Conservation (phyloP, 192 early-diverging fungal species). For the Dispira simplex region DNA sequence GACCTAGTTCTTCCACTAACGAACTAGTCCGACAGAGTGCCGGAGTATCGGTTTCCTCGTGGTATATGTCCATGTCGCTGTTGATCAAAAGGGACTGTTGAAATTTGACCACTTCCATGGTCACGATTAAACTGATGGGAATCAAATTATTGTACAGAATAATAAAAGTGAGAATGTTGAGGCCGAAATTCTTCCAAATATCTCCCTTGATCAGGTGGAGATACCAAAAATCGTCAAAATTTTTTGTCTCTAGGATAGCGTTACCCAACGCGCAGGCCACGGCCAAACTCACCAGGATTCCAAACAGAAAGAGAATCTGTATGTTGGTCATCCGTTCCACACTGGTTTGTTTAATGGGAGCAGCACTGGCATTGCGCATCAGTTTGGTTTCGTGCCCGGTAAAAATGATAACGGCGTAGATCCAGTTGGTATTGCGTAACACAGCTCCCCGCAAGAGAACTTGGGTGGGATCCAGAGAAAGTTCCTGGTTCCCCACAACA, state of each 20-base stretch:
- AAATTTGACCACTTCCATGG: slow-evolving; percentile 97
- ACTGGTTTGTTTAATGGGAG: slow-evolving; percentile 87
- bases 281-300: slow-evolving; percentile 70
- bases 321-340: slow-evolving; percentile 83
- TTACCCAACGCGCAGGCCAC: slow-evolving; percentile 77
- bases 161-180: slow-evolving; percentile 90
- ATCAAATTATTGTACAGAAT: slow-evolving; percentile 99
- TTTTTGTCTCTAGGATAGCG: slow-evolving; percentile 37
- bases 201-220: slow-evolving; percentile 20
- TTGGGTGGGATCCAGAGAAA: slow-evolving; percentile 81
- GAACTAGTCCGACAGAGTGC: slow-evolving; percentile 84
- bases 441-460: slow-evolving; percentile 88
- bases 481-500: slow-evolving; percentile 35
- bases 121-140: slow-evolving; percentile 95
- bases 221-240: slow-evolving; percentile 28
- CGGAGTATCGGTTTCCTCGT: slow-evolving; percentile 82
- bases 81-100: slow-evolving; percentile 78
- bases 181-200: slow-evolving; percentile 49
- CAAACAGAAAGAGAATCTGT: slow-evolving; percentile 87
- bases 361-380: slow-evolving; percentile 83
- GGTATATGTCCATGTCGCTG: slow-evolving; percentile 90
- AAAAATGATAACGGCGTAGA: slow-evolving; percentile 86
- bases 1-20: slow-evolving; percentile 92
- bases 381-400: slow-evolving; percentile 97
- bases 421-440: slow-evolving; percentile 87